Evolutionary conservation across 1,284 basidiomycete species (phyloP), one percentile per base, ranked within the genome.

Genomic region (Boletus semigastroideus): DNA sequence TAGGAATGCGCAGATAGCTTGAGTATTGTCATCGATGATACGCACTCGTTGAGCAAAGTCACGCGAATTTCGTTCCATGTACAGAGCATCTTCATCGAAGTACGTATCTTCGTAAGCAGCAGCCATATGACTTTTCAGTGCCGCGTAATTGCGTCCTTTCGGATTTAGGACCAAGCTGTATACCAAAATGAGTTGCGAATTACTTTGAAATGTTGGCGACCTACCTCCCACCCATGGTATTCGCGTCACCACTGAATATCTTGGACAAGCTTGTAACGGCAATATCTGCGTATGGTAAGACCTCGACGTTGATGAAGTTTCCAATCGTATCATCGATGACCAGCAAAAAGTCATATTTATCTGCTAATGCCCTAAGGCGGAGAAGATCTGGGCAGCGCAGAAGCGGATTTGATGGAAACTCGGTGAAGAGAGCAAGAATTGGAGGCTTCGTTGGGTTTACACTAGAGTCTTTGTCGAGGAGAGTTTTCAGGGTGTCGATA

Each of bases 171-270:
- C 86, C 16, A 98, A 76, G 92, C 65, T 37, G 40, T 37, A 31
- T 10, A 14, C 45, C 41, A 25, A 48, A 22, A 27, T 45, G 22
- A 59, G 33, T 30, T 31, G 30, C 9, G 48, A 27, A 30, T 49
- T 30, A 5, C 0, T 19, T 37, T 16, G 7, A 37, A 42, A 54
- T 3, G 27, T n/a, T 1, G 14, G 48, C n/a, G 14, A 69, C 81
- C 46, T 62, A 94, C 93, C 90, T 90, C 61, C 96, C 96, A 48
- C 96, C 96, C 96, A 99, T 98, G 51, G 96, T 94, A 65, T 99
- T 99, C 30, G 87, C 83, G 53, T 93, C 90, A 3, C 96, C 96
- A 55, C 92, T 94, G 72, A 99, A 99, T 22, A 99, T 81, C 74
- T 99, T 99, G 42, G 92, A 92, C 63, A 99, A 72, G 68, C 92